Base-by-base conservation (phyloP, 345 rosid species). In the Camelina laxa region DNA sequence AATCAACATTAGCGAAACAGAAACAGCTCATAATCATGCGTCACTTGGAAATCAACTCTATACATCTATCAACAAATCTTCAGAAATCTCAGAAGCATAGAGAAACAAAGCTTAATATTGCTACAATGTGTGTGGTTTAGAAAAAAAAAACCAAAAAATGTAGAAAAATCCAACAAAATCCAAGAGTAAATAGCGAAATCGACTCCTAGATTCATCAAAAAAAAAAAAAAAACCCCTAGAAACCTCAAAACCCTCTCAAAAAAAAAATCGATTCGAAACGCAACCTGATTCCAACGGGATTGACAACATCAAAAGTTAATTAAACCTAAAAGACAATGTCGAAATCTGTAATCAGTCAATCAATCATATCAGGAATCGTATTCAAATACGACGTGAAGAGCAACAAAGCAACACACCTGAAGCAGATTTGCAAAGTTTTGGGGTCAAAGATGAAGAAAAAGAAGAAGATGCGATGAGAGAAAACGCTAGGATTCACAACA, bases 201-300 rank as follows among this genome's bases (percentile, higher is more conserved):
- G 51, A 67, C 3, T 6, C 38, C 20, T 51, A 51, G 49, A 21
- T 15, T 38, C 33, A 38, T 22, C 53, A 6, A 16, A 42, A 41
- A 55, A 68, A 2, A 42, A 41, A 55, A 69, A 24, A 24, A 24
- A 24, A 24, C 1, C 63, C 64, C 42, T 67, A 67, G 21, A 67
- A 53, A 13, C 15, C 33, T 35, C 9, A 24, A 45, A 47, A 10
- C 21, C 11, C 68, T 45, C 54, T 15, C 2, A 24, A 27, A 27
- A 27, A 27, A 27, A 31, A 49, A 16, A 7, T 33, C 31, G 59
- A 50, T 4, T 66, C 33, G 59, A 66, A 33, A 49, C 70, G n/a
- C 70, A 65, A 27, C 45, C 39, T 27, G 57, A 31, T 8, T 65
- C 16, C 11, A 45, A 39, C 24, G 69, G 9, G 24, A 27, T 9